These are phyloP conservation scores for Knoxia roxburghii DNA, from an alignment of 257 asterid species.

Conservation along the genomic window DNA sequence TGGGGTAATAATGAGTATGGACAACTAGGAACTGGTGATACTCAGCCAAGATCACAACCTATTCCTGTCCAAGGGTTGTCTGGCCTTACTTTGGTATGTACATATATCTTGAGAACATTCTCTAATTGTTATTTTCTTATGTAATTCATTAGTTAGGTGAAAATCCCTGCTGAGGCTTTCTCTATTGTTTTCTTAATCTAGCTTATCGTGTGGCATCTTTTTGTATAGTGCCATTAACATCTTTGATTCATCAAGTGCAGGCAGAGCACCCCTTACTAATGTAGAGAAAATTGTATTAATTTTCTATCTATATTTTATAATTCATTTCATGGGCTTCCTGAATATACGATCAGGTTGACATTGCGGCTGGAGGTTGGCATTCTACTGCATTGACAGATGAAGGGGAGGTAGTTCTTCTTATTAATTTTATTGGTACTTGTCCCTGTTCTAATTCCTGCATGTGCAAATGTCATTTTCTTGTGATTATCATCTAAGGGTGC, in stretches of 20 bases:
- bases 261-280: background rate
- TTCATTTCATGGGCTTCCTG: slow-evolving; percentile 2
- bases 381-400: slow-evolving; percentile 92
- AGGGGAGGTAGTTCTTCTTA: slow-evolving; percentile 59
- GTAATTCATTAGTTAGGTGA: background rate
- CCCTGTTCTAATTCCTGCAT: background rate
- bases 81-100: slow-evolving; percentile 74
- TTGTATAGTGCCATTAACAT: slow-evolving; percentile 3
- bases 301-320: background rate
- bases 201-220: background rate
- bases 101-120: slow-evolving; percentile 10
- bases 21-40: slow-evolving; percentile 97
- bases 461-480: background rate
- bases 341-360: slow-evolving; percentile 62
- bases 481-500: background rate
- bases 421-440: background rate
- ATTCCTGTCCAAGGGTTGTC: slow-evolving; percentile 82
- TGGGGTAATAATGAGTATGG: slow-evolving; percentile 99
- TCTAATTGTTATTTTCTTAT: slow-evolving; percentile 1
- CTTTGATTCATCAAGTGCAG: background rate
- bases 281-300: background rate
- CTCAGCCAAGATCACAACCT: slow-evolving; percentile 98
- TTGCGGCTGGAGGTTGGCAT: slow-evolving; percentile 99
- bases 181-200: background rate
- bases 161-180: background rate